phyloP scores from a whole-genome alignment of 2,329 filamentous ascomycete species.

The Aspergillus neotritici region DNA sequence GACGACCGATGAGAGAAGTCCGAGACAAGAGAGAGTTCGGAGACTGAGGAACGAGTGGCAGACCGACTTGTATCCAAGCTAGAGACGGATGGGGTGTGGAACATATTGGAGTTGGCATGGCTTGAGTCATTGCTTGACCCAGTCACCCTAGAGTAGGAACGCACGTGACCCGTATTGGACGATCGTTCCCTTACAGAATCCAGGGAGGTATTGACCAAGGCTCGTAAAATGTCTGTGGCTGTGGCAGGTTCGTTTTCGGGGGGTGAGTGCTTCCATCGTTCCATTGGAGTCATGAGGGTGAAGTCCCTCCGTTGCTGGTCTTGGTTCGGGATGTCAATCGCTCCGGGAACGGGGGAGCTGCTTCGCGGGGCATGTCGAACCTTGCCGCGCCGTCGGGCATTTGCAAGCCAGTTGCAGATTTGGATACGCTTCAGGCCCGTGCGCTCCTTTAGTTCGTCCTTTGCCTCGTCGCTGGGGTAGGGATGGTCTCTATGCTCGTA shows the following conservation, averaged over 20 bases:
- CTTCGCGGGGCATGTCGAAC: slow-evolving; percentile 58
- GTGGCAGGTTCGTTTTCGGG: slow-evolving; percentile 65
- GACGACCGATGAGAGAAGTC: slow-evolving; percentile 53
- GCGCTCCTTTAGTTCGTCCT: slow-evolving; percentile 68
- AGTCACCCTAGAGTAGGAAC: slow-evolving; percentile 33
- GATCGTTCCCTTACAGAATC: slow-evolving; percentile 27
- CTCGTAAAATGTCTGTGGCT: slow-evolving; percentile 58
- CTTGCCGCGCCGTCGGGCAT: slow-evolving; percentile 78
- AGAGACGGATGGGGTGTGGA: slow-evolving; percentile 49
- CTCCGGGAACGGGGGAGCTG: slow-evolving; percentile 63
- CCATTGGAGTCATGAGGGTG: slow-evolving; percentile 56
- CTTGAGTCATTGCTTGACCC: slow-evolving; percentile 50
- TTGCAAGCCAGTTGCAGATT: slow-evolving; percentile 88
- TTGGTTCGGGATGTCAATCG: slow-evolving; percentile 66
- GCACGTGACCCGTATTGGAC: slow-evolving; percentile 28
- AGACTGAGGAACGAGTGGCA: slow-evolving; percentile 51
- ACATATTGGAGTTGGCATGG: slow-evolving; percentile 47
- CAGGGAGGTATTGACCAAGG: slow-evolving; percentile 45
- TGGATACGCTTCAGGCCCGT: slow-evolving; percentile 79
- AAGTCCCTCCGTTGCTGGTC: slow-evolving; percentile 41
- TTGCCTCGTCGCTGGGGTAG: slow-evolving; percentile 83
- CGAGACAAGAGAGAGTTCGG: slow-evolving; percentile 51
- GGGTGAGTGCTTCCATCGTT: slow-evolving; percentile 64
- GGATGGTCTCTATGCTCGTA: slow-evolving; percentile 73
- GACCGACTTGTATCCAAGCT: slow-evolving; percentile 50